Base-by-base conservation (phyloP, 306 rosid genomes). In the Dalbergia oliveri region DNA sequence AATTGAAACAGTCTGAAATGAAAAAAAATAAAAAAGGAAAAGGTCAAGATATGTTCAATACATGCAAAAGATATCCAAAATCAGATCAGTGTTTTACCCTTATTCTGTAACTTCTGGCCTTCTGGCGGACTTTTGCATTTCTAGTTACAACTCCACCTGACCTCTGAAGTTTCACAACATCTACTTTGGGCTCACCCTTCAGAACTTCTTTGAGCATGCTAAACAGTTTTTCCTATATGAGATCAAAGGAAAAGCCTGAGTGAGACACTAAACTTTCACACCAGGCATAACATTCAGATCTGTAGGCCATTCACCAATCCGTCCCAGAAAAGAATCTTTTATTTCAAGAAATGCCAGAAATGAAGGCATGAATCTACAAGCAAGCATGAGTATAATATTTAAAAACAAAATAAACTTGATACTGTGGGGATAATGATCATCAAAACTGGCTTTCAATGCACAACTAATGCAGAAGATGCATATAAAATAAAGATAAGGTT, bases 71-170 rank as follows among this genome's bases (percentile, higher is more conserved):
- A 77, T 33, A 81, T 31, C 51, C 35, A 53, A 63, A 51, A 69
- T 26, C 15, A 13, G 62, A 73, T 44, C 73, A 63, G 72, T 34
- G 49, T 60, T 66, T 82, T 88, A 91, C 99, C 90, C 97, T 89
- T 79, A 93, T 95, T 91, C 95, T 88, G 73, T 54, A 77, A 82
- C 90, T 88, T 88, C 99, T 88, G 77, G 98, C 68, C 69, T 88
- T 90, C 79, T 95, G 93, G 67, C 97, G 94, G 73, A 84, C 82
- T 83, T 95, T 95, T 47, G 81, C 85, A 65, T 89, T 91, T 80
- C 99, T 90, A 44, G 94, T 84, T 83, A 95, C 98, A 83, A 95
- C 99, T 49, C 99, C 99, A 43, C 99, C 99, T 6, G 99, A 95
- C 82, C 86, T 93, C 77, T 95, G 98, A 83, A 93, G 99, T 83